Evolutionary conservation across 2,329 filamentous ascomycete genomes (phyloP), one percentile per base, ranked within the genome.

Genomic region (Aschersonia sp.): DNA sequence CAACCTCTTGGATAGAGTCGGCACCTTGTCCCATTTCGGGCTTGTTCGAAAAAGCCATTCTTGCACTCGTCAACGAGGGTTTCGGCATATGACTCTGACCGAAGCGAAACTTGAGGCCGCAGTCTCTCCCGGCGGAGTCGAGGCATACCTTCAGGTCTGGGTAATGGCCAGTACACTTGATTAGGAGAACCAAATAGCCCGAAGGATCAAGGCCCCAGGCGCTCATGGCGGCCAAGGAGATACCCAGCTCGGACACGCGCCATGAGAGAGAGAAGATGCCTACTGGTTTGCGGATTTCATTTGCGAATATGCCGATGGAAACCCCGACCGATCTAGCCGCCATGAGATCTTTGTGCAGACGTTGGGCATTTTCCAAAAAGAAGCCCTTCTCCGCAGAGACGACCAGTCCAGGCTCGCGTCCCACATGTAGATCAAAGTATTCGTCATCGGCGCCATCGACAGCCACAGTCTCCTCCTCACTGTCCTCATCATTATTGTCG

Each of bases 51-150:
- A 84, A 83, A 0, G 72, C 70, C 5, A 65, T 58, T 35, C 70
- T 63, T 1, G 76, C 77, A 44, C 80, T 73, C 3, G 65, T 54
- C 1, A 72, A 46, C 0, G 74, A 77, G 1, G 87, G 86, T 55
- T 89, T 92, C 61, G 89, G 86, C 4, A 64, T 70, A n/a, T 72
- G 66, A 56, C 83, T 83, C 47, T 85, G 76, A 1, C 85, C 84
- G 30, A 92, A 71, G 6, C 79, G 74, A 59, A 89, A 82, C 4
- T 72, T 66, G 53, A 58, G 49, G 41, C 8, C 12, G 31, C 11
- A 11, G 6, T 45, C 62, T 53, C 14, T 44, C 54, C 53, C 40
- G 57, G 48, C 70, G 58, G 47, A 66, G 60, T 61, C 57, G 11
- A 76, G 58, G 8, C 84, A 59, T 0, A 74, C 59, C 12, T 82